Conservation (phyloP, 202 grass and related monocot genomes). For the Musa balbisiana region DNA sequence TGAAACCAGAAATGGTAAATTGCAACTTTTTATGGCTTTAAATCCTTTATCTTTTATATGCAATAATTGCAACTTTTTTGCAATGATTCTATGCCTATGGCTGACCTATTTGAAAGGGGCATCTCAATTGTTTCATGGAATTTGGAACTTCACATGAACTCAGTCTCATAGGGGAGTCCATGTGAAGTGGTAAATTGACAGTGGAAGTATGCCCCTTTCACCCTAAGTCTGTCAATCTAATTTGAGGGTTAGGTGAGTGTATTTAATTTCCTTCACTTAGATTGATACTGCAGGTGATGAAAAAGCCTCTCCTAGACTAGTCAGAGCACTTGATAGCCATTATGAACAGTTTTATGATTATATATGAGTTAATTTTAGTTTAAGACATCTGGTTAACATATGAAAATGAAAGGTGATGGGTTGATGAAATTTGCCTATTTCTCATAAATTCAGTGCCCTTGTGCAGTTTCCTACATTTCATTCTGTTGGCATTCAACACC, state of each 20-base stretch:
- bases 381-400: not conserved
- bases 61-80: not conserved
- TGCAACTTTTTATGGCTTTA: no score
- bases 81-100: not conserved
- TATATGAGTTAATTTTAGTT: not conserved
- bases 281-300: not conserved
- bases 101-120: not conserved
- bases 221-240: not conserved
- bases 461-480: constrained; percentile 64
- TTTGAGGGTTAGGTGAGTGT: not conserved
- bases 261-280: not conserved
- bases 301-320: not conserved
- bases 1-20: not conserved
- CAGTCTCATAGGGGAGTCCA: not conserved
- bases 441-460: constrained; percentile 12
- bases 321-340: not conserved
- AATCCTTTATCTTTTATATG: not conserved
- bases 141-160: not conserved
- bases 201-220: no score
- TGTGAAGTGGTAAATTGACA: no score
- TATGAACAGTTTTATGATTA: not conserved
- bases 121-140: not conserved
- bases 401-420: not conserved
- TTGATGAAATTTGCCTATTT: not conserved
- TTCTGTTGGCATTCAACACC: constrained; percentile 49